phyloP scores from a whole-genome alignment of 257 asterid species.

The Forsythia suspensa region DNA sequence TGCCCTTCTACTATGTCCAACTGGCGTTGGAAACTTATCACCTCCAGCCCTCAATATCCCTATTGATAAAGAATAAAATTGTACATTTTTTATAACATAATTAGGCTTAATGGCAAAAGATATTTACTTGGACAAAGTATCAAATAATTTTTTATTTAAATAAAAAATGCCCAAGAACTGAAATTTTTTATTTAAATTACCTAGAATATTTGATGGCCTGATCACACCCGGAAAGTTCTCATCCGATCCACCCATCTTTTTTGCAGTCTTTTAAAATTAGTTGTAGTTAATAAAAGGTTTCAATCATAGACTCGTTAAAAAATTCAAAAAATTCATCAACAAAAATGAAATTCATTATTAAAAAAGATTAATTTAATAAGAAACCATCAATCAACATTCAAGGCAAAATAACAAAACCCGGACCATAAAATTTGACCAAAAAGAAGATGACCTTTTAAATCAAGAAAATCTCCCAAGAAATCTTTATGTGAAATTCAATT shows the following conservation, averaged over 20 bases:
- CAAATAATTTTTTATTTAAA: neutral
- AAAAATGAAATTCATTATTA: no score
- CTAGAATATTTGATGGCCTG: slow-evolving; percentile 58
- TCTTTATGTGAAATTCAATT: neutral
- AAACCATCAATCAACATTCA: slow-evolving; percentile 27
- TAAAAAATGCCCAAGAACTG: neutral
- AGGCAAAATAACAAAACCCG: slow-evolving; percentile 4
- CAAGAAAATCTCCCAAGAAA: slow-evolving; percentile 27
- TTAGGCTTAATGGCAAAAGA: neutral
- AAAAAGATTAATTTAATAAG: neutral
- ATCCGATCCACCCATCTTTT: slow-evolving; percentile 65
- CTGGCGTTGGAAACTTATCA: no score
- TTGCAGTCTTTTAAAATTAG: neutral
- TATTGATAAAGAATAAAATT: no score
- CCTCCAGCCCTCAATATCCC: no score
- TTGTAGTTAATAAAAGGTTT: neutral
- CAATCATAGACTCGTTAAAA: slow-evolving; percentile 2
- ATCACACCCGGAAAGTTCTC: slow-evolving; percentile 55
- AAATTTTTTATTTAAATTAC: slow-evolving; percentile 29
- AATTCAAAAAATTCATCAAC: neutral
- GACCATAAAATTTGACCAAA: neutral
- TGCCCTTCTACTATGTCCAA: no score
- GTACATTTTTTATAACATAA: no score
- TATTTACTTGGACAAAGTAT: no score
- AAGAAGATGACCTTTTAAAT: slow-evolving; percentile 10